A percentile compares a stretch with the other conserved stretches of the same genome.
Conservation (phyloP, 371 early-diverging fungal species). For the Lichtheimia hyalospora region DNA sequence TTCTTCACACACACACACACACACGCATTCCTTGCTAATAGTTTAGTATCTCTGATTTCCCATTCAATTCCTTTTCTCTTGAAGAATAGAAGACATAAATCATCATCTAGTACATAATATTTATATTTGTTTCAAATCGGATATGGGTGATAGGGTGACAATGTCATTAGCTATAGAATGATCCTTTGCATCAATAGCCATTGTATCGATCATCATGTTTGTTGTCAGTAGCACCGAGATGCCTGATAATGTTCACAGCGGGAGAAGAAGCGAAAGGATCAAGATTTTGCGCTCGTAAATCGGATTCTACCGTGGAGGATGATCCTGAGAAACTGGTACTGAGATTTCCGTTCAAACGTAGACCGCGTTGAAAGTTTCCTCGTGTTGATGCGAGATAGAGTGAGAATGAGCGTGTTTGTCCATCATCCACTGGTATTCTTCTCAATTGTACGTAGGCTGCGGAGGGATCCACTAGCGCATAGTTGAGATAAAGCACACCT, state of each 20-base stretch:
- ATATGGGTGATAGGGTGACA: too few species aligned
- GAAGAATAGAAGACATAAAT: too few species aligned
- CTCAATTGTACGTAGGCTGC: constrained; percentile 43
- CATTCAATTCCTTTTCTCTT: too few species aligned
- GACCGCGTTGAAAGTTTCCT: constrained; percentile 26
- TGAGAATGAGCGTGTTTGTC: constrained; percentile 60
- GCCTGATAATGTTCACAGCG: not conserved
- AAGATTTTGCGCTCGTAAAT: not conserved
- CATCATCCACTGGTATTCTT: constrained; percentile 53
- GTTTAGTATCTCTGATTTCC: too few species aligned
- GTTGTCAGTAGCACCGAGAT: not conserved
- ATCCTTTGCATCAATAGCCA: constrained; percentile 7
- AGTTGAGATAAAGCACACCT: constrained; percentile 57
- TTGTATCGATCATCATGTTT: constrained; percentile 18
- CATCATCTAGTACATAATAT: too few species aligned
- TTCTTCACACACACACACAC: too few species aligned
- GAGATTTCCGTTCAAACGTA: not conserved
- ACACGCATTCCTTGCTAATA: too few species aligned
- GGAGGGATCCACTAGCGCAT: constrained; percentile 47
- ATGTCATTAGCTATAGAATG: too few species aligned
- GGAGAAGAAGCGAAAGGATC: not conserved
- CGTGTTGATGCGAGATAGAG: constrained; percentile 58
- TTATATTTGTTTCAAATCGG: too few species aligned
- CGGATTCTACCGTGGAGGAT: not conserved
- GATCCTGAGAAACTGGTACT: not conserved